Evolutionary conservation across 108 stramenopile species (phyloP), one percentile per base, ranked within the genome.

Genomic region (Conticribra guillardii): DNA sequence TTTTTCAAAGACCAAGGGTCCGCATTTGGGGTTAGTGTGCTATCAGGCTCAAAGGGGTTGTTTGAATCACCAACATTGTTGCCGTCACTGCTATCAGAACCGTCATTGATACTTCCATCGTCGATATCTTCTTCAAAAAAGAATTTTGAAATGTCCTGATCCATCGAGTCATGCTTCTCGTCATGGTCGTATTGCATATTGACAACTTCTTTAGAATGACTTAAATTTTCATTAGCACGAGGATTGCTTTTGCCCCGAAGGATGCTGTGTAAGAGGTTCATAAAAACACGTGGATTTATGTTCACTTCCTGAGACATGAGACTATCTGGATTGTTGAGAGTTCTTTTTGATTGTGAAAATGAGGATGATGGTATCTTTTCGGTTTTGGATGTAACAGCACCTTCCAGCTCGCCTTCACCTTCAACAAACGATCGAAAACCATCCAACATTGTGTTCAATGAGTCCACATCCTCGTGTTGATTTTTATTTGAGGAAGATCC

Each of bases 231-330:
- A 45, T 47, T 16, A 52, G 54, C 29, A 76, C 55, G 57, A 62
- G 9, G 67, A 15, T 14, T 41, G 23, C 47, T 74, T 67, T 44
- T 32, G 32, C 23, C 44, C 17, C 60, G 78, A 21, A 91, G 59
- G 30, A 82, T 80, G 7, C 60, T 37, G 52, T 85, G 87, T 54
- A 91, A 73, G 2, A 81, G 58, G 52, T 85, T 85, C 37, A 91
- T 66, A 74, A 88, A 87, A 27, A 69, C 60, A 54, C 77, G 82
- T 21, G 89, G 85, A 60, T 85, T 67, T 44, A 91, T 85, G 7
- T 67, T 65, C 9, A 73, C 60, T 22, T 69, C 54, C 30, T 71
- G 48, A 44, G 50, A 53, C 60, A 70, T 72, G 37, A 47, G 31
- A 16, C 33, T 2, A 45, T 58, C 52, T 5, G 56, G 62, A 5